A percentile compares a stretch with the other conserved stretches of the same genome.
Evolutionary conservation across 805 yeast species (phyloP).

Genomic region (Wickerhamomyces sydowiorum): DNA sequence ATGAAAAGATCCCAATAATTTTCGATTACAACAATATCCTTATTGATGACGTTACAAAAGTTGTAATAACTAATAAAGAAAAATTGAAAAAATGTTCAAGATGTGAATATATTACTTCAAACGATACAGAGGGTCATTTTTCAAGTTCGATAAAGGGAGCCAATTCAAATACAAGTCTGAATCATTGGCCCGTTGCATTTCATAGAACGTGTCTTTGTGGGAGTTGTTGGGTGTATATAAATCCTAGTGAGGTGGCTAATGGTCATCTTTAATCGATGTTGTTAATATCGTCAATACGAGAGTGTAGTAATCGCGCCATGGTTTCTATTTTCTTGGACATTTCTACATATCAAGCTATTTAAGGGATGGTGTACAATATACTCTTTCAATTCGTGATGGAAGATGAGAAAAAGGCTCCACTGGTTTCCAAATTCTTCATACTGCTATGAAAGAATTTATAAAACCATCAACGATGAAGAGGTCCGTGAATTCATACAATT

Average conservation of each 20-base stretch:
- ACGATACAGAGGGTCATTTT: constrained; percentile 24
- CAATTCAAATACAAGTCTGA: constrained; percentile 22
- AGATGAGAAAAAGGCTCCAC: too few relatives aligned
- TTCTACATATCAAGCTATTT: too few relatives aligned
- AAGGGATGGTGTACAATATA: too few relatives aligned
- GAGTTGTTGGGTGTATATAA: constrained; percentile 58
- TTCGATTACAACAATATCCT: constrained; percentile 24
- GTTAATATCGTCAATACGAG: too few relatives aligned
- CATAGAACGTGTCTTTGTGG: constrained; percentile 78
- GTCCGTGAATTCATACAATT: too few relatives aligned
- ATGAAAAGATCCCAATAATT: constrained; percentile 26
- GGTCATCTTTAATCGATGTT: neutral
- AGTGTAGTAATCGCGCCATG: too few relatives aligned
- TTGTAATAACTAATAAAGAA: constrained; percentile 15
- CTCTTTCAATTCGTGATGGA: too few relatives aligned
- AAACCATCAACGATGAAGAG: too few relatives aligned
- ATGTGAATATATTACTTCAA: constrained; percentile 43
- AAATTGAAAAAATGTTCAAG: constrained; percentile 42
- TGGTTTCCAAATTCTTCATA: too few relatives aligned
- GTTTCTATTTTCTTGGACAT: too few relatives aligned
- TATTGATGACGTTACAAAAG: constrained; percentile 27
- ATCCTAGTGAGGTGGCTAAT: constrained; percentile 4
- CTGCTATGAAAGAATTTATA: too few relatives aligned
- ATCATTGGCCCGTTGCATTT: constrained; percentile 57
- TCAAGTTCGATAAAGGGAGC: constrained; percentile 9